Evolutionary conservation across 805 yeast species (phyloP), one percentile per base, ranked within the genome.

Genomic region (Ogataea minuta): DNA sequence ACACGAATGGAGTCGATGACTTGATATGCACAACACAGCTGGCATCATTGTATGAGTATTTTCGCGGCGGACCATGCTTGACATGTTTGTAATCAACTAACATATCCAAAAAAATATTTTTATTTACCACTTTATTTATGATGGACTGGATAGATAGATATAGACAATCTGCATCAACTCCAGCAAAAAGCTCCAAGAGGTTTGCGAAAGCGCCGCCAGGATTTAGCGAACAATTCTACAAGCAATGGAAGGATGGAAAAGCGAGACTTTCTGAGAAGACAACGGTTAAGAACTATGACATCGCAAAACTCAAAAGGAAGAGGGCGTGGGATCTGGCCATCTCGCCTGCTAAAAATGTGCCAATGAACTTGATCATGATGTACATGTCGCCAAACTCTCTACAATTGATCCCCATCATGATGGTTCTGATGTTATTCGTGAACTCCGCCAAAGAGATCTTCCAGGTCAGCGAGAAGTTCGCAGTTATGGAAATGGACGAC

Each of bases 351-450:
- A 91, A 89, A 57, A 56, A 47, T 20, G 73, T 93, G n/a, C 95
- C 97, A 6, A 84, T 88, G 95, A 93, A 87, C 55, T 61, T 85
- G 34, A 67, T 87, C 33, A 87, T 91, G 95, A 79, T 88, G 45
- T 93, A 87, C 60, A 86, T 91, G 87, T 79, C 96, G 0, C 98
- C 98, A 23, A 83, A 84, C 53, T 77, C 95, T 3, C 66, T 93
- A 19, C 98, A 93, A 54, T 72, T 91, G 49, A 88, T 91, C 47
- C 93, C 97, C 3, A 84, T 91, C 32, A 81, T 89, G 65, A 90
- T 89, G 85, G 83, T 95, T 0, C 59, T 85, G 20, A 87, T 83
- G 87, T 68, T 91, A 50, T 77, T 93, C 48, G 74, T 85, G 48
- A 80, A 78, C 32, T 93, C 97, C 0, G 53, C 87, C 25, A 80